Percentiles rank a stretch among this genome's conserved stretches.
Evolutionary conservation across 2,329 filamentous ascomycete species (phyloP).

Genomic region (Fusarium dimerum): DNA sequence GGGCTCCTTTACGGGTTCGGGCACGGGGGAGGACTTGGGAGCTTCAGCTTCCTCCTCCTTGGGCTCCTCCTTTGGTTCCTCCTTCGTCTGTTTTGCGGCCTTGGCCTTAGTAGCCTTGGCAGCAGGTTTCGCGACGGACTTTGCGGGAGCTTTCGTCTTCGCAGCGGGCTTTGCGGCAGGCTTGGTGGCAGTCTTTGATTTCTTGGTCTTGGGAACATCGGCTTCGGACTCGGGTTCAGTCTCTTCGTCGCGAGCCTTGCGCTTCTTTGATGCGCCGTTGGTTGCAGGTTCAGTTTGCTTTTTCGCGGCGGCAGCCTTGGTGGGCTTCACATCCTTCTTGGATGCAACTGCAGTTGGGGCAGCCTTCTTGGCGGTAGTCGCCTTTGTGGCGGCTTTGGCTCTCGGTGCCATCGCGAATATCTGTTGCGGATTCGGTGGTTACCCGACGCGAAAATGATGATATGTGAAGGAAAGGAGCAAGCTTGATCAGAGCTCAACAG

Average conservation of each 20-base stretch:
- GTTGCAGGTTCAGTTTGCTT: slow-evolving; percentile 22
- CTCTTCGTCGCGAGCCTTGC: slow-evolving; percentile 28
- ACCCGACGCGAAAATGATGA: slow-evolving; percentile 9
- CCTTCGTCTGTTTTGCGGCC: slow-evolving; percentile 15
- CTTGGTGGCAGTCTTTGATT: slow-evolving; percentile 28
- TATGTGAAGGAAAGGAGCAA: background rate
- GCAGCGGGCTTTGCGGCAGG: slow-evolving; percentile 27
- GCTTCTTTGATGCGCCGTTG: slow-evolving; percentile 30
- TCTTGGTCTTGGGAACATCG: slow-evolving; percentile 30
- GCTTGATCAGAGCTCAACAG: background rate
- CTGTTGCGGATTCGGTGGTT: slow-evolving; percentile 9
- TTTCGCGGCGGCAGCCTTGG: slow-evolving; percentile 21
- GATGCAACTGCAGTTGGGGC: slow-evolving; percentile 18
- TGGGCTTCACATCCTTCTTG: slow-evolving; percentile 27
- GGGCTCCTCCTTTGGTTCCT: slow-evolving; percentile 14
- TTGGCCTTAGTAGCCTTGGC: slow-evolving; percentile 41
- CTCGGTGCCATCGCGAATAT: slow-evolving; percentile 34
- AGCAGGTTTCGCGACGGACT: slow-evolving; percentile 24
- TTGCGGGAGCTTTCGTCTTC: slow-evolving; percentile 25
- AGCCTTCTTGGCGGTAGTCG: slow-evolving; percentile 29
- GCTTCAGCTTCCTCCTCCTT: slow-evolving; percentile 19
- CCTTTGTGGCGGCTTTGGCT: slow-evolving; percentile 30
- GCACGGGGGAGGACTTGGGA: slow-evolving; percentile 35
- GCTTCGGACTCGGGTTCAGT: slow-evolving; percentile 31
- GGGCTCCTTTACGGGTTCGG: slow-evolving; percentile 42